Conservation (phyloP, 345 rosid species). For the Raphanus raphanistrum region DNA sequence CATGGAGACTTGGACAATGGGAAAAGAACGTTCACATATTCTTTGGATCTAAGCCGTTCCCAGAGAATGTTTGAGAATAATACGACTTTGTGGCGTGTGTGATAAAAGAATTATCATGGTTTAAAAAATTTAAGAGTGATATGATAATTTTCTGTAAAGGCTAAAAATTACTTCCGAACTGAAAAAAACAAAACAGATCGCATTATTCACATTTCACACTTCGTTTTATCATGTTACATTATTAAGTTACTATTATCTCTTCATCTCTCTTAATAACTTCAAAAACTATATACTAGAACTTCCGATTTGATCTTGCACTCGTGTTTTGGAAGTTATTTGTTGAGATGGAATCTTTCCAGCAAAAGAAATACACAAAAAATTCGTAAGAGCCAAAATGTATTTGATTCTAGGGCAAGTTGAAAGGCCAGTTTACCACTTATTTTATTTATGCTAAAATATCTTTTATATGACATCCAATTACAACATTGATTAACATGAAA, state of each 20-base stretch:
- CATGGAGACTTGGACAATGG: conserved; percentile 18
- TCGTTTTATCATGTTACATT: background rate
- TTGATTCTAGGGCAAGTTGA: conserved; percentile 37
- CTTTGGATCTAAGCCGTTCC: conserved; percentile 42
- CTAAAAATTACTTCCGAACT: background rate
- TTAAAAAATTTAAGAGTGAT: background rate
- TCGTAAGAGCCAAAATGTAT: conserved; percentile 34
- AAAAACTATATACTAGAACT: background rate
- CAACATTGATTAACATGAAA: background rate
- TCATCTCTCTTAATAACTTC: background rate
- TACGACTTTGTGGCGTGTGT: conserved; percentile 27
- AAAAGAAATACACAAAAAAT: background rate
- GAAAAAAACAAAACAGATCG: background rate
- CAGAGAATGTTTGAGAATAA: conserved; percentile 23
- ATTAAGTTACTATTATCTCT: background rate
- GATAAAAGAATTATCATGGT: conserved; percentile 19
- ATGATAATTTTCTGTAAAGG: background rate
- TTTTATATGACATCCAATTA: background rate
- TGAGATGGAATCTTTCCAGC: background rate
- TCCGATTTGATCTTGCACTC: background rate
- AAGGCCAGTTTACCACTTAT: conserved; percentile 36
- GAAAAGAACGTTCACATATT: conserved; percentile 31
- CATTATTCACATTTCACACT: background rate
- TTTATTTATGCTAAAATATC: background rate
- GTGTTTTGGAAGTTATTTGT: conserved; percentile 9